Percentiles rank a stretch among this genome's conserved stretches.
These are phyloP conservation scores for Candida maesae DNA, from an alignment of 805 yeast genomes.

Conservation along the genomic window DNA sequence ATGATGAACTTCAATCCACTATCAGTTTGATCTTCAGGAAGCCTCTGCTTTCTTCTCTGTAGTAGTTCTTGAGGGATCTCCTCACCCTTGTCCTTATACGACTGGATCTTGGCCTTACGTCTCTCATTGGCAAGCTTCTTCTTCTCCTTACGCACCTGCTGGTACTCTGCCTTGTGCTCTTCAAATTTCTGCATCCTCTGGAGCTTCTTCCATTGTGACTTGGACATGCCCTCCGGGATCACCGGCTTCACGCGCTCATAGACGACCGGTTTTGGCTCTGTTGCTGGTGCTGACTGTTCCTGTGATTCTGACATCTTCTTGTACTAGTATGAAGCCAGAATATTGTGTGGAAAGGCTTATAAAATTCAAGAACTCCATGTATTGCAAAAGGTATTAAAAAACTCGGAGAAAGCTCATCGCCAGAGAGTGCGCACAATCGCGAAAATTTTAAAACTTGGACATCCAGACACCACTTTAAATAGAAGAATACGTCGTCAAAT, in stretches of 20 bases:
- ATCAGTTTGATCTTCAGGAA: conserved; percentile 39
- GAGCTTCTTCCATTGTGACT: conserved; percentile 75
- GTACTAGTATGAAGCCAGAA: too few species aligned
- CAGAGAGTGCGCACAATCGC: too few species aligned
- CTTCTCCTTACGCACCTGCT: conserved; percentile 50
- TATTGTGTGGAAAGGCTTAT: too few species aligned
- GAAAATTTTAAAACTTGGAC: too few species aligned
- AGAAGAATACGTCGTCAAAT: too few species aligned
- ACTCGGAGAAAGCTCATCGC: too few species aligned
- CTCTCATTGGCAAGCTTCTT: conserved; percentile 42
- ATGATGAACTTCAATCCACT: conserved; percentile 57
- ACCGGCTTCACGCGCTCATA: conserved; percentile 18
- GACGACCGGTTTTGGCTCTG: too few species aligned
- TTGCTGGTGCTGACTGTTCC: too few species aligned
- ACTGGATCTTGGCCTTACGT: conserved; percentile 36
- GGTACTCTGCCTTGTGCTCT: conserved; percentile 58
- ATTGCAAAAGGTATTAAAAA: too few species aligned
- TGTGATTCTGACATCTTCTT: too few species aligned
- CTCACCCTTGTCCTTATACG: conserved; percentile 36
- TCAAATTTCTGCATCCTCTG: conserved; percentile 58
- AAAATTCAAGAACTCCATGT: too few species aligned
- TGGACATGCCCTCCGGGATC: conserved; percentile 85
- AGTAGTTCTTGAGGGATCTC: conserved; percentile 36
- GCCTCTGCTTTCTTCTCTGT: conserved; percentile 31
- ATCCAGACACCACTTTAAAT: too few species aligned